Evolutionary conservation across 495 filamentous ascomycete genomes (phyloP).

Genomic region (Aspergillus affinis): DNA sequence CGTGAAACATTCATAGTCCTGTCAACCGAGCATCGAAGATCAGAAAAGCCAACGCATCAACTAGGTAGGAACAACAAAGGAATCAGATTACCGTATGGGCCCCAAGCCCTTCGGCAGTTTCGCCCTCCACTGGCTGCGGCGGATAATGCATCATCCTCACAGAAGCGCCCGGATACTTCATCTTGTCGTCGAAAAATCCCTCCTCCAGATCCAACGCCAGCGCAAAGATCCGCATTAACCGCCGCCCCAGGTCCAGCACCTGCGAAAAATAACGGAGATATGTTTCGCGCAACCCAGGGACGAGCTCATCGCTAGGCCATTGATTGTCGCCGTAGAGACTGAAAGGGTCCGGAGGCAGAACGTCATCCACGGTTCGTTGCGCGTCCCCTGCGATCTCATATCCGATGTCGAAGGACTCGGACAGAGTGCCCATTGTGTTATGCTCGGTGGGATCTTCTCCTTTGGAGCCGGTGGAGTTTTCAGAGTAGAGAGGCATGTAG

Average conservation of each 20-base stretch:
- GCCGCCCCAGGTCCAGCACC: conserved; percentile 30
- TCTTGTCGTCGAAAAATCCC: conserved; percentile 42
- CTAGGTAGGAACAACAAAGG: not conserved
- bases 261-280: conserved; percentile 30
- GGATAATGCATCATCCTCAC: conserved; percentile 48
- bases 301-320: conserved; percentile 25
- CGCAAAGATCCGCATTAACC: conserved; percentile 45
- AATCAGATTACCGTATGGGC: conserved; percentile 37
- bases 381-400: conserved; percentile 37
- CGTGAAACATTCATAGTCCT: conserved; percentile 51
- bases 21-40: not conserved
- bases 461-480: conserved; percentile 27
- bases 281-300: conserved; percentile 19
- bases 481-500: conserved; percentile 31
- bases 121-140: conserved; percentile 29
- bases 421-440: conserved; percentile 25
- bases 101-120: conserved; percentile 43
- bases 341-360: conserved; percentile 20
- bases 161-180: conserved; percentile 42
- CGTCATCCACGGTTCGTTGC: conserved; percentile 18
- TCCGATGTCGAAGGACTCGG: conserved; percentile 43
- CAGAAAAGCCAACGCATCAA: not conserved
- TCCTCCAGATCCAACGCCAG: conserved; percentile 45
- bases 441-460: conserved; percentile 15
- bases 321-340: conserved; percentile 30